phyloP scores from a whole-genome alignment of 352 stramenopile genomes.

The Phytophthora tentaculata region DNA sequence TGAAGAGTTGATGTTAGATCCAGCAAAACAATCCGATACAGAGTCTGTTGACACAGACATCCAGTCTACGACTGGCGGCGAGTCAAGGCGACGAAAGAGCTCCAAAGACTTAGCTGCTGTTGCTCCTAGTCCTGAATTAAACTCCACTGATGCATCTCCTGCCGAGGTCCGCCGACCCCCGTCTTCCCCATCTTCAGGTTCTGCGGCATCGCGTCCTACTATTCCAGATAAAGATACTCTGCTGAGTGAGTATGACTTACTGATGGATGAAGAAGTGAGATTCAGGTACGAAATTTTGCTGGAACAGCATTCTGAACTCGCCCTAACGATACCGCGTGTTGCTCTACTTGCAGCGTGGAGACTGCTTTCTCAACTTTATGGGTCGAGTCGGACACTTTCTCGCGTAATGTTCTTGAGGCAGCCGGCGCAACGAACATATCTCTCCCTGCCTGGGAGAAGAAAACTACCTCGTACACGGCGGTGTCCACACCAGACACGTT shows the following conservation, averaged over 20 bases:
- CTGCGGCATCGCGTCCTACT: constrained; percentile 11
- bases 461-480: constrained; percentile 55
- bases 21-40: constrained; percentile 7
- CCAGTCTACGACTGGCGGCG: constrained; percentile 1
- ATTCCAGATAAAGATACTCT: constrained; percentile 55
- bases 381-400: constrained; percentile 65
- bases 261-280: constrained; percentile 68
- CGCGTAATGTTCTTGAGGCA: constrained; percentile 47
- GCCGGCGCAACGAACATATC: constrained; percentile 66
- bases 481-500: constrained; percentile 68
- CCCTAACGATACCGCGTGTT: too few species aligned
- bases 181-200: constrained; percentile 9
- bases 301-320: too few species aligned
- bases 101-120: constrained; percentile 35
- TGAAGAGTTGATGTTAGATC: constrained; percentile 52
- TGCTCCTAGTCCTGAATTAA: constrained; percentile 21
- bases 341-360: constrained; percentile 54
- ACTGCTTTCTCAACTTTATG: constrained; percentile 67
- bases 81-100: constrained; percentile 27
- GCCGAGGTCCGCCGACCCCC: constrained; percentile 16
- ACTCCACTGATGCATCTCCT: constrained; percentile 13
- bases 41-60: constrained; percentile 2
- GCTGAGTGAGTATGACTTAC: constrained; percentile 76
- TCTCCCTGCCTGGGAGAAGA: constrained; percentile 58
- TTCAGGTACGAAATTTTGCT: constrained; percentile 62